Conservation (phyloP, 2,329 filamentous ascomycete species). For the Calonectria hawksworthii region DNA sequence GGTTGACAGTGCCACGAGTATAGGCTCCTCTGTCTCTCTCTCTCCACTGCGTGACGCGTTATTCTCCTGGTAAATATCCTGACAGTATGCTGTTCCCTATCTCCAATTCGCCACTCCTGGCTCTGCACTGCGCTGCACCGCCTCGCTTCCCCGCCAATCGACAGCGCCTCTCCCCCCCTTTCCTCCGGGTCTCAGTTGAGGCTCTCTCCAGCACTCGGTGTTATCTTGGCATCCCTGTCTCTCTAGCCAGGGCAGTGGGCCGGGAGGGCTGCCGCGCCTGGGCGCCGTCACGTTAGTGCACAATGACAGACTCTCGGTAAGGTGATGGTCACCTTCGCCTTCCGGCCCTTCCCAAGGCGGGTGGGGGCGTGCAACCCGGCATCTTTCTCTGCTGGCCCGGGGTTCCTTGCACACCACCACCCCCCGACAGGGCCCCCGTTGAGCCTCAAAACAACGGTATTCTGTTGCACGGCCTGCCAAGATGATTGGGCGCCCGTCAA, state of each 20-base stretch:
- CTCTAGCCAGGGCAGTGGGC: slow-evolving; percentile 35
- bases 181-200: slow-evolving; percentile 29
- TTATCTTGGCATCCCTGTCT: slow-evolving; percentile 35
- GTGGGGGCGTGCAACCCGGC: slow-evolving; percentile 16
- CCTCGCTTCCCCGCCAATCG: not conserved
- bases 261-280: slow-evolving; percentile 34
- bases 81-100: not conserved
- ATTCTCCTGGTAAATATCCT: not conserved
- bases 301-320: slow-evolving; percentile 15
- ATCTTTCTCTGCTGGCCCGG: not conserved
- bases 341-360: slow-evolving; percentile 14
- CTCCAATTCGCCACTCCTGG: not conserved
- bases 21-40: too few species aligned
- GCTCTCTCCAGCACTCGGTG: slow-evolving; percentile 35
- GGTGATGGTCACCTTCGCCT: slow-evolving; percentile 18
- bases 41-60: not conserved
- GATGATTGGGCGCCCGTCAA: not conserved
- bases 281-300: slow-evolving; percentile 37
- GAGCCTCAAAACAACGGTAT: slow-evolving; percentile 27
- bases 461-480: slow-evolving; percentile 7
- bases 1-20: not conserved
- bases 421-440: not conserved
- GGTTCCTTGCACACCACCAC: slow-evolving; percentile 15
- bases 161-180: too few species aligned
- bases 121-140: not conserved